These are phyloP conservation scores for Neurospora crassa DNA, from an alignment of 2,329 filamentous ascomycete genomes.

Conservation along the genomic window DNA sequence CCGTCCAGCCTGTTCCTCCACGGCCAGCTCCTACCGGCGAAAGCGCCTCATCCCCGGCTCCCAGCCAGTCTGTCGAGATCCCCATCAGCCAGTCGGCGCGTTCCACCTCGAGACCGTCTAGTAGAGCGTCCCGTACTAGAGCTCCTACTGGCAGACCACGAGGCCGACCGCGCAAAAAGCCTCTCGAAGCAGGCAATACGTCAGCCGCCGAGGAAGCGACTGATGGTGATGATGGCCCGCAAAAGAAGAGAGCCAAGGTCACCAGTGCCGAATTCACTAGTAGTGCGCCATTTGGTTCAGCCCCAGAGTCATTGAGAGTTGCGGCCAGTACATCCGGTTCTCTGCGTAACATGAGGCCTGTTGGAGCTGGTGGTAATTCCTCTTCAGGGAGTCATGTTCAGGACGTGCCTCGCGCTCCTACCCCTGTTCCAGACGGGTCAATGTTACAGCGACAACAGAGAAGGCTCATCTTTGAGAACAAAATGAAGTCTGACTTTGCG, in stretches of 20 bases:
- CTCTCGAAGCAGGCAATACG: constrained; percentile 51
- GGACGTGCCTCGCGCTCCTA: constrained; percentile 66
- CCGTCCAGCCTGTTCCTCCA: constrained; percentile 14
- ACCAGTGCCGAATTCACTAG: constrained; percentile 51
- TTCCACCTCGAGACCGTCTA: constrained; percentile 45
- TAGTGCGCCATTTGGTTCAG: constrained; percentile 58
- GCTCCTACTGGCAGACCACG: constrained; percentile 44
- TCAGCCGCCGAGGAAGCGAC: constrained; percentile 64
- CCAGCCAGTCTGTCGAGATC: constrained; percentile 18
- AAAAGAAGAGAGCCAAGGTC: constrained; percentile 71
- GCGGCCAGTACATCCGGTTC: constrained; percentile 85
- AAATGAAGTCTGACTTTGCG: constrained; percentile 51
- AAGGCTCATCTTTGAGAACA: constrained; percentile 34
- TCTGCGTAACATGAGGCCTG: constrained; percentile 72
- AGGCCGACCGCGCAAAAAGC: constrained; percentile 46
- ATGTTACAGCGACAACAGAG: constrained; percentile 20
- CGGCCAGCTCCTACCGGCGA: constrained; percentile 11
- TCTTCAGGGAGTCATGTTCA: constrained; percentile 47
- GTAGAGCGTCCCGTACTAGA: constrained; percentile 43
- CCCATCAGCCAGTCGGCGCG: constrained; percentile 24
- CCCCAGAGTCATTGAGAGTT: constrained; percentile 75
- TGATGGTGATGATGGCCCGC: constrained; percentile 46
- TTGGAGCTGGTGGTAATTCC: constrained; percentile 39
- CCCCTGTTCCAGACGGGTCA: constrained; percentile 54
- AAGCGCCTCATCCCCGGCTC: constrained; percentile 16